Percentiles rank a stretch among this genome's conserved stretches.
These are phyloP conservation scores for Amesomyces nigricolor DNA, from an alignment of 2,329 filamentous ascomycete species.

Conservation along the genomic window DNA sequence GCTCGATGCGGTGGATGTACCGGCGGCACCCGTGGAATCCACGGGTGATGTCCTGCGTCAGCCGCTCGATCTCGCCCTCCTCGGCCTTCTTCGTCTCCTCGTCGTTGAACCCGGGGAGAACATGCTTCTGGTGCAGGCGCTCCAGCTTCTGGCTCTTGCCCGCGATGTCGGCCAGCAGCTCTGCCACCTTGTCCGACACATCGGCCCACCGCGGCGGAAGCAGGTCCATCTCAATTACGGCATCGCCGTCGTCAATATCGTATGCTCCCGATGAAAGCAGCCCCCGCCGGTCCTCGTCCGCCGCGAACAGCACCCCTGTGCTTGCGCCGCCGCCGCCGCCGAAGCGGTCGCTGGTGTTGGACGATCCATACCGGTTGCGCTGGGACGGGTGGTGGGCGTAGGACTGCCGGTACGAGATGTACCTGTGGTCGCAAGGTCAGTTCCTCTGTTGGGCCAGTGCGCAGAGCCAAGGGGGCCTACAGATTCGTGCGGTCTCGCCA, in stretches of 20 bases:
- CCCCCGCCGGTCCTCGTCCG: conserved; percentile 57
- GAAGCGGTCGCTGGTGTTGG: conserved; percentile 36
- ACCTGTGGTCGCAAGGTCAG: conserved; percentile 48
- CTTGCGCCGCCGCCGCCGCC: conserved; percentile 38
- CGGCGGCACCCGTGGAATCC: conserved; percentile 86
- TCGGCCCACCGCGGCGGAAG: conserved; percentile 95
- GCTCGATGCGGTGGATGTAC: conserved; percentile 80
- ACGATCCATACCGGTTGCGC: conserved; percentile 63
- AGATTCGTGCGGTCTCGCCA: conserved; percentile 99
- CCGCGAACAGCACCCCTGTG: conserved; percentile 55
- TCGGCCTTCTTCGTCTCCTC: conserved; percentile 83
- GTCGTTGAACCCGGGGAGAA: conserved; percentile 93
- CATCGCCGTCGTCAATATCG: conserved; percentile 82
- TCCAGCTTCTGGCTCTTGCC: conserved; percentile 80
- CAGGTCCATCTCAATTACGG: conserved; percentile 96
- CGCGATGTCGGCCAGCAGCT: conserved; percentile 73
- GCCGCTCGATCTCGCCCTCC: conserved; percentile 80
- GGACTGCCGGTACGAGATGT: conserved; percentile 98
- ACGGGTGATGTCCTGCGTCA: conserved; percentile 86
- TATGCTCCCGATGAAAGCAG: conserved; percentile 77
- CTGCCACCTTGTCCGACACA: conserved; percentile 86
- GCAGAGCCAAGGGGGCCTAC: conserved; percentile 46
- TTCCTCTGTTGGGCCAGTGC: background rate
- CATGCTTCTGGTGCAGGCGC: conserved; percentile 92
- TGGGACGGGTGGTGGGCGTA: conserved; percentile 92